Conservation (phyloP, 2,329 filamentous ascomycete species). For the Chaetomiaceae sp. region DNA sequence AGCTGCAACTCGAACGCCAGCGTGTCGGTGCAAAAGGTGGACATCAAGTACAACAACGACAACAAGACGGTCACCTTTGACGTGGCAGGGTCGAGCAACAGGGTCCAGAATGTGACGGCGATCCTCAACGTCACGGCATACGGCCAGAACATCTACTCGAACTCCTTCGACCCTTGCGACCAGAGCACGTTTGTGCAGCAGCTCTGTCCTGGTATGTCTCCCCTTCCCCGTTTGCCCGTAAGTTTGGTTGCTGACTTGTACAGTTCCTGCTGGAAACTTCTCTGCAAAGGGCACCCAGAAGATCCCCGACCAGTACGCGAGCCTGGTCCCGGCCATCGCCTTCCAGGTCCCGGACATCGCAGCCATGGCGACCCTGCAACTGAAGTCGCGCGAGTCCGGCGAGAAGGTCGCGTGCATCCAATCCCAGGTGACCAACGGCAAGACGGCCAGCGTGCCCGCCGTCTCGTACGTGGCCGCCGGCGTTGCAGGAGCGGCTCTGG, state of each 20-base stretch:
- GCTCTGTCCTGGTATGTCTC: constrained; percentile 71
- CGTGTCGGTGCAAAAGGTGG: constrained; percentile 68
- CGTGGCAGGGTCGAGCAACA: constrained; percentile 69
- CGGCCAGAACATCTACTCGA: constrained; percentile 73
- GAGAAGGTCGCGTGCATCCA: constrained; percentile 74
- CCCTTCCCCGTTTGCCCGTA: too few species aligned
- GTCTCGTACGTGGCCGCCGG: constrained; percentile 82
- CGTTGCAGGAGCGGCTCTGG: constrained; percentile 77
- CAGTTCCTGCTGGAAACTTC: constrained; percentile 72
- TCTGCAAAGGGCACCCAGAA: constrained; percentile 65
- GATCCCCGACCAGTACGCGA: constrained; percentile 67
- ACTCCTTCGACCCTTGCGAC: constrained; percentile 79
- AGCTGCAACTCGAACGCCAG: constrained; percentile 64
- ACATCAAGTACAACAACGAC: constrained; percentile 74
- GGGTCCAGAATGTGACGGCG: constrained; percentile 75
- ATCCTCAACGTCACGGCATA: constrained; percentile 76
- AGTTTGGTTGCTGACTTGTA: constrained; percentile 13
- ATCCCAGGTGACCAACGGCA: constrained; percentile 80
- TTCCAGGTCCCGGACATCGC: constrained; percentile 89
- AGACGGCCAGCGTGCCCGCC: constrained; percentile 68
- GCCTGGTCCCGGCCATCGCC: constrained; percentile 78
- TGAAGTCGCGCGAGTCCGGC: constrained; percentile 58
- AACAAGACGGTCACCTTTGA: constrained; percentile 75
- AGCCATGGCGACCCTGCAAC: constrained; percentile 73
- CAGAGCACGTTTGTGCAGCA: constrained; percentile 59